These are phyloP conservation scores for Trichoderma arundinaceum DNA, from an alignment of 2,329 filamentous ascomycete genomes.

Conservation along the genomic window DNA sequence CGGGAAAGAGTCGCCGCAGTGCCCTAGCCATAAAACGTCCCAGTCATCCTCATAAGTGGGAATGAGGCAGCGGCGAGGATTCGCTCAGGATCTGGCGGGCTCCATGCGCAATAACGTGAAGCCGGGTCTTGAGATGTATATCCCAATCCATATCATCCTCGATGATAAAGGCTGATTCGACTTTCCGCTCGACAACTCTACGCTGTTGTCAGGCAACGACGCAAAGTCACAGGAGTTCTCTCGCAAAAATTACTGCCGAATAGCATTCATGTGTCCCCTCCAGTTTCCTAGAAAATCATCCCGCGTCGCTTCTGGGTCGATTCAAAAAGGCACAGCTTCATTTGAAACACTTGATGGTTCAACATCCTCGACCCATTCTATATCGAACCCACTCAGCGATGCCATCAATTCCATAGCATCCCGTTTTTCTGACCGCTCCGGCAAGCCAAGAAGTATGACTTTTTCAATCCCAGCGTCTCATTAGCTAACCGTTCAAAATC, in stretches of 20 bases:
- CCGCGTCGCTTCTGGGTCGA: constrained; percentile 38
- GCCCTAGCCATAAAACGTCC: constrained; percentile 59
- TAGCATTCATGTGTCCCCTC: constrained; percentile 49
- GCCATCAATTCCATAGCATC: constrained; percentile 56
- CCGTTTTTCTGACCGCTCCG: constrained; percentile 55
- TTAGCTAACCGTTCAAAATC: constrained; percentile 1
- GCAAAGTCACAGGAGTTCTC: neutral
- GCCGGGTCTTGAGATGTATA: constrained; percentile 43
- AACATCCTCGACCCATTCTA: constrained; percentile 56
- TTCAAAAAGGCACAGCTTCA: constrained; percentile 44
- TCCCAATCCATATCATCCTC: constrained; percentile 55
- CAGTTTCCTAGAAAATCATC: constrained; percentile 49
- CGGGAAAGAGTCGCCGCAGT: constrained; percentile 48
- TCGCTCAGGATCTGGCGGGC: constrained; percentile 1
- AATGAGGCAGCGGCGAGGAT: constrained; percentile 32
- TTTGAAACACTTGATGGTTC: constrained; percentile 46
- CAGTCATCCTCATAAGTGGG: constrained; percentile 56
- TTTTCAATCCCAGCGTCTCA: constrained; percentile 45
- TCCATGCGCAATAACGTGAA: constrained; percentile 30
- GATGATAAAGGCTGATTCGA: constrained; percentile 49
- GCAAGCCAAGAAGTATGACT: constrained; percentile 58
- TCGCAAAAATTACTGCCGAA: constrained; percentile 38
- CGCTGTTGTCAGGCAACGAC: neutral
- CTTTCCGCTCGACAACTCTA: constrained; percentile 43
- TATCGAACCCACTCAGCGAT: constrained; percentile 50